Evolutionary conservation across 208 protist genomes (phyloP).

Genomic region (Crithidia fasciculata): DNA sequence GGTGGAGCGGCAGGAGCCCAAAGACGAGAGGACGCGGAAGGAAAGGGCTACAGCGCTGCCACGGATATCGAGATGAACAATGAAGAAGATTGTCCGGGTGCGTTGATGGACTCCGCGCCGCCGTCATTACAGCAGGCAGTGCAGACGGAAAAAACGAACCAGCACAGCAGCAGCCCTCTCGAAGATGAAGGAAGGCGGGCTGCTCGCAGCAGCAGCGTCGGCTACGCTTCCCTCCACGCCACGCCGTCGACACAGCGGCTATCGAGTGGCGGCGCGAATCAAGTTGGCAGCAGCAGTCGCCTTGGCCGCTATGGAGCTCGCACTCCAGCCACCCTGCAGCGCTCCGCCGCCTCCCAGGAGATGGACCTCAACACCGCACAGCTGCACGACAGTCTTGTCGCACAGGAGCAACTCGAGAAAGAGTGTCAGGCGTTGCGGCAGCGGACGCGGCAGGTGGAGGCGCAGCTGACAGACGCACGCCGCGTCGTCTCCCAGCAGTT

Average conservation of each 20-base stretch:
- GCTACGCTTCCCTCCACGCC: conserved; percentile 23
- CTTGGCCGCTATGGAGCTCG: neutral
- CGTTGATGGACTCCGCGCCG: too few relatives aligned
- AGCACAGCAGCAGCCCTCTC: too few relatives aligned
- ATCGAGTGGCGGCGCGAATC: too few relatives aligned
- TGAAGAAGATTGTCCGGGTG: too few relatives aligned
- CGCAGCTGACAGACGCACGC: conserved; percentile 61
- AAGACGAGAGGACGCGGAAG: too few relatives aligned
- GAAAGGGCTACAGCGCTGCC: too few relatives aligned
- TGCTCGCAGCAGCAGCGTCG: neutral
- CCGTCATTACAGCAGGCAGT: too few relatives aligned
- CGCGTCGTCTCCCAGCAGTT: conserved; percentile 81
- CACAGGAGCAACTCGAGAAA: conserved; percentile 58
- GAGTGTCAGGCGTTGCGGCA: conserved; percentile 67
- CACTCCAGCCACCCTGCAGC: conserved; percentile 20
- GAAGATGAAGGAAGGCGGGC: too few relatives aligned
- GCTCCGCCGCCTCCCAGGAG: conserved; percentile 15
- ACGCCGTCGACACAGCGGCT: conserved; percentile 11
- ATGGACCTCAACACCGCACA: conserved; percentile 31
- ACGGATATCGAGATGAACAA: too few relatives aligned
- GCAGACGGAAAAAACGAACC: too few relatives aligned
- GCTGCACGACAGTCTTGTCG: conserved; percentile 67
- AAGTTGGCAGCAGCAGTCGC: neutral
- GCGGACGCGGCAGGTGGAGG: conserved; percentile 38
- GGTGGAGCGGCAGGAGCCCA: too few relatives aligned